Percentiles rank a stretch among this genome's conserved stretches.
Conservation (phyloP, 768 basidiomycete species). For the Mycena leptocephala region DNA sequence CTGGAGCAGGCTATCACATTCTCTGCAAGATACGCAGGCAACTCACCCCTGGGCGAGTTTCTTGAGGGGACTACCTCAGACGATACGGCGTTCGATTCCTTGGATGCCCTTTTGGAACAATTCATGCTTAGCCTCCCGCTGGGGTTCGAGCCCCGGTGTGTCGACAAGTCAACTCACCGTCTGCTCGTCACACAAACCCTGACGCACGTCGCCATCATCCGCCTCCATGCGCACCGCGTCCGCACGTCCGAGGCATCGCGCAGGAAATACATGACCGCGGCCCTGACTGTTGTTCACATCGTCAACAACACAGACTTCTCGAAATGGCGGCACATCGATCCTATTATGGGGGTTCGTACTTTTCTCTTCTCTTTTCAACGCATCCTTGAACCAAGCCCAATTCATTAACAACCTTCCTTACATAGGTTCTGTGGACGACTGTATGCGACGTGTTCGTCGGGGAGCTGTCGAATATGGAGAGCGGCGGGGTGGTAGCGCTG, state of each 20-base stretch:
- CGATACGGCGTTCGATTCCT: conserved; percentile 1
- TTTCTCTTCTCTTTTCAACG: no score
- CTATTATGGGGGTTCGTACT: conserved; percentile 37
- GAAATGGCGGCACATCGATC: conserved; percentile 29
- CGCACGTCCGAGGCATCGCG: conserved; percentile 40
- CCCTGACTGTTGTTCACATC: conserved; percentile 26
- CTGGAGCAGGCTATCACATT: conserved; percentile 49
- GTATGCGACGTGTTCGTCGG: conserved; percentile 27
- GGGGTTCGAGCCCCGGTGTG: conserved; percentile 32
- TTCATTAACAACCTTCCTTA: not conserved
- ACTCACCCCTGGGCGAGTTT: not conserved
- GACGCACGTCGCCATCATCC: conserved; percentile 51
- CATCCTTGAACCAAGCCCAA: no score
- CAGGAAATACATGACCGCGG: conserved; percentile 24
- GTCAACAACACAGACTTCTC: conserved; percentile 23
- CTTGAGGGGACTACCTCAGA: conserved; percentile 12
- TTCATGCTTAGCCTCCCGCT: conserved; percentile 40
- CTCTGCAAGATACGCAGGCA: conserved; percentile 34
- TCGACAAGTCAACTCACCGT: conserved; percentile 30
- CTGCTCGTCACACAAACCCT: conserved; percentile 52
- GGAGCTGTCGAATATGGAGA: conserved; percentile 18
- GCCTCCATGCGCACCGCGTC: conserved; percentile 34
- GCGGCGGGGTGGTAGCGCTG: not conserved
- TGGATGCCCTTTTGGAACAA: conserved; percentile 42
- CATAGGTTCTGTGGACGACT: conserved; percentile 28